phyloP scores from a whole-genome alignment of 345 rosid genomes.

The Trapa incisa region DNA sequence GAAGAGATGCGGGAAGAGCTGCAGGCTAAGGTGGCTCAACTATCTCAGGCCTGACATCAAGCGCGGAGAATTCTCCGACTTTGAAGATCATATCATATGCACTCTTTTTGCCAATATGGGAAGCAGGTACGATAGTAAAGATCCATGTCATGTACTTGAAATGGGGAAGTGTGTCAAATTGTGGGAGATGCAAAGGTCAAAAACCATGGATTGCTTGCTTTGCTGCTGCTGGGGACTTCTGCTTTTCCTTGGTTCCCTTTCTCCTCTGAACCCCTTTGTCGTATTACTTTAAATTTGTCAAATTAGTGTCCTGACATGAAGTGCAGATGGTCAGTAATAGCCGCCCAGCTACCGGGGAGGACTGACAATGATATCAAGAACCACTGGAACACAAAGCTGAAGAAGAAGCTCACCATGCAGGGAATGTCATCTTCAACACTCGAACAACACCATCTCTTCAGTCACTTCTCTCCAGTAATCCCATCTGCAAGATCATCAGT shows the following conservation, averaged over 20 bases:
- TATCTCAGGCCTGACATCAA: constrained; percentile 82
- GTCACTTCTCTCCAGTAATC: too few relatives aligned
- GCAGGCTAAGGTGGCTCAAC: constrained; percentile 87
- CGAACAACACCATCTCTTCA: too few relatives aligned
- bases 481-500: too few relatives aligned
- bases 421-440: too few relatives aligned
- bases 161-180: too few relatives aligned
- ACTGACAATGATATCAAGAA: constrained; percentile 89
- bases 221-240: too few relatives aligned
- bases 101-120: constrained; percentile 64
- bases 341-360: constrained; percentile 80
- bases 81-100: constrained; percentile 63
- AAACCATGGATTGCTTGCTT: too few relatives aligned
- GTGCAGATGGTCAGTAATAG: constrained; percentile 77
- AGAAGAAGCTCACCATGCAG: constrained; percentile 45
- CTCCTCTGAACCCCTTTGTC: too few relatives aligned
- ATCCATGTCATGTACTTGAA: neutral
- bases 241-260: too few relatives aligned
- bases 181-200: too few relatives aligned
- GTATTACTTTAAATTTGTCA: too few relatives aligned
- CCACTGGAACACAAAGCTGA: constrained; percentile 89
- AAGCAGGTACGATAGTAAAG: constrained; percentile 45
- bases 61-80: constrained; percentile 81
- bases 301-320: too few relatives aligned
- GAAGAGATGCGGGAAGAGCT: constrained; percentile 84